Base-by-base conservation (phyloP, 108 stramenopile species). In the Fistulifera pelliculosa region DNA sequence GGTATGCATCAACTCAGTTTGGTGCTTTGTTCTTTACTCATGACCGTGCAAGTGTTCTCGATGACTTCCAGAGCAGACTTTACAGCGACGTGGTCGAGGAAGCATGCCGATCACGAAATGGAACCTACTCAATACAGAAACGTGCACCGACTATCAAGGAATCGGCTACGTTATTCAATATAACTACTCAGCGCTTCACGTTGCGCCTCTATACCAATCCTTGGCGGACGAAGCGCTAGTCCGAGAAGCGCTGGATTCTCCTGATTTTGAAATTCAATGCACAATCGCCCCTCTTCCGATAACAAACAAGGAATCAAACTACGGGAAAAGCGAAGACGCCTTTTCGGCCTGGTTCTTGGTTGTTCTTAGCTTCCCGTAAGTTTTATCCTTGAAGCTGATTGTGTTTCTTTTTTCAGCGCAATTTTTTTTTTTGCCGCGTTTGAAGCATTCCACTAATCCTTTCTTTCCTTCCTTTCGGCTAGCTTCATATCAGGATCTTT, bases 281-380 rank as follows among this genome's bases (percentile, higher is more conserved):
- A 66, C 71, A 6, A 56, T 90, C 38, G 66, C 72, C 45, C 88
- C 88, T 14, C 49, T 90, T 31, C 83, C 88, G 0, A 64, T 83
- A 0, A 90, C 88, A 17, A 35, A 62, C 41, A 19, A 52, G 1
- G 88, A 90, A 64, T 41, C 71, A 27, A 28, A 49, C 22, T 69
- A 69, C 47, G 62, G 38, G 10, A 52, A 74, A 40, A 70, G 66
- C 5, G 69, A 80, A 25, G 71, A 79, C 50, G 54, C 83, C 1
- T 80, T 80, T 41, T 43, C 70, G 21, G 75, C 81, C 1, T 90
- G 87, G 87, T 85, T 94, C 39, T 75, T 94, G 17, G 49, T 95
- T 13, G 68, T 96, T 10, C 62, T 97, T 47, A 35, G 31, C 31
- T 35, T 35, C 8, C 31, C 31, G 8, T n/a, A n/a, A n/a, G n/a